phyloP scores from a whole-genome alignment of 169 alveolate species.

The Fabrea salina region DNA sequence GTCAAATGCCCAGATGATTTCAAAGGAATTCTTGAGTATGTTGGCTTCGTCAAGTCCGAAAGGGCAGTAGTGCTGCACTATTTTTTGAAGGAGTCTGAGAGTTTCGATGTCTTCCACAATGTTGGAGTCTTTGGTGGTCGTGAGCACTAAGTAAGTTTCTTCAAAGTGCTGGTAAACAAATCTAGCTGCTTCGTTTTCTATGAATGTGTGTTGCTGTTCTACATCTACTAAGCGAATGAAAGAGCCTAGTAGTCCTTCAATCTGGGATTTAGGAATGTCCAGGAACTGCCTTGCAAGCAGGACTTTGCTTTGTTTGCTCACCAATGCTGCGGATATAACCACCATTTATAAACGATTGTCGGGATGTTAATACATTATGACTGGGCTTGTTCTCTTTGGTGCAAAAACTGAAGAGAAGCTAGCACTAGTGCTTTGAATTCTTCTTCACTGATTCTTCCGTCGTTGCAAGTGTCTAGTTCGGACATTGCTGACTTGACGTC shows the following conservation, averaged over 20 bases:
- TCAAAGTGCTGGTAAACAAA: slow-evolving; percentile 77
- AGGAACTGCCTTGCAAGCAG: slow-evolving; percentile 65
- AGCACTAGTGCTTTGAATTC: slow-evolving; percentile 20
- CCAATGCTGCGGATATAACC: slow-evolving; percentile 67
- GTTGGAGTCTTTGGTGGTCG: slow-evolving; percentile 68
- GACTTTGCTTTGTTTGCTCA: slow-evolving; percentile 69
- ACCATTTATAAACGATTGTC: slow-evolving; percentile 52
- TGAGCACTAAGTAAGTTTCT: slow-evolving; percentile 59
- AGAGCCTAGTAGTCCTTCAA: slow-evolving; percentile 64
- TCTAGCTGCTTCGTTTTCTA: slow-evolving; percentile 68
- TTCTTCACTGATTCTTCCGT: slow-evolving; percentile 3
- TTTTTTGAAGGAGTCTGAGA: slow-evolving; percentile 58
- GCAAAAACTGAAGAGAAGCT: slow-evolving; percentile 8
- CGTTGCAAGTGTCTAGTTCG: slow-evolving; percentile 6
- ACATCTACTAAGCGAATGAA: slow-evolving; percentile 65
- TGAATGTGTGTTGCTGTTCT: slow-evolving; percentile 61
- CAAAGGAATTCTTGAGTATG: slow-evolving; percentile 66
- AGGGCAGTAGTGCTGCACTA: slow-evolving; percentile 54
- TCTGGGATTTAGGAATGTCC: slow-evolving; percentile 49
- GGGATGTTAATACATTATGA: background rate
- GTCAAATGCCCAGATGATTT: slow-evolving; percentile 67
- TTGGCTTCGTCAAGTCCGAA: slow-evolving; percentile 56
- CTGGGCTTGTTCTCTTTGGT: slow-evolving; percentile 26
- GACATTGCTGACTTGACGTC: slow-evolving; percentile 13
- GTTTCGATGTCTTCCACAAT: slow-evolving; percentile 77